Percentiles rank a stretch among this genome's conserved stretches.
Conservation (phyloP, 192 early-diverging fungal species). For the Gamsiella multidivaricata region DNA sequence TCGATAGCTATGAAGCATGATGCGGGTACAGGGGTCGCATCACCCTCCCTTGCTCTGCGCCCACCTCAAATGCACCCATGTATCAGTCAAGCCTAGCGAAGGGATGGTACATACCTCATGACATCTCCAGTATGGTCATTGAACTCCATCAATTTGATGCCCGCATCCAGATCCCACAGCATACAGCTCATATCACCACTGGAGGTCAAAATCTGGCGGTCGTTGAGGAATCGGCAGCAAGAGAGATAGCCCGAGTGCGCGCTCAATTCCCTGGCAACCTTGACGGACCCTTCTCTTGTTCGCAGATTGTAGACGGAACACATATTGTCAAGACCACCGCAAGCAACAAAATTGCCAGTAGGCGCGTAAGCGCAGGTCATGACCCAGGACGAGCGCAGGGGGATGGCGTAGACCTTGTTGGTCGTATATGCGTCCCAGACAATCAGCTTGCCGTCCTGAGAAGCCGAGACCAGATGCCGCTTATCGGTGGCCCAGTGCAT, state of each 20-base stretch:
- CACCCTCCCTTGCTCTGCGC: no score
- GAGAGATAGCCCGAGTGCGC: constrained; percentile 98
- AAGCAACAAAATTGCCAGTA: constrained; percentile 97
- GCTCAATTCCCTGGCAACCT: constrained; percentile 92
- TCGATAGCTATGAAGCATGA: no score
- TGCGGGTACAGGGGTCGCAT: no score
- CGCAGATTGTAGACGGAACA: constrained; percentile 99
- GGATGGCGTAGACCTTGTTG: constrained; percentile 99
- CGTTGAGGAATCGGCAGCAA: constrained; percentile 97
- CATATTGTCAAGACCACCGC: constrained; percentile 99
- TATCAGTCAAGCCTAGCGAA: no score
- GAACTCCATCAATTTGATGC: constrained; percentile 97
- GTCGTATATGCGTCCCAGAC: constrained; percentile 99
- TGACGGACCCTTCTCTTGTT: constrained; percentile 92
- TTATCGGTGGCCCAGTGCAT: constrained; percentile 99
- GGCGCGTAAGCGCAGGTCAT: constrained; percentile 99
- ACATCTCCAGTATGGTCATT: constrained; percentile 99
- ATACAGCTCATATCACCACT: constrained; percentile 99
- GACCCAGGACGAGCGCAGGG: constrained; percentile 98
- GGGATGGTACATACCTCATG: constrained; percentile 73
- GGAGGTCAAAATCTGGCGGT: constrained; percentile 95
- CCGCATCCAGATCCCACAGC: constrained; percentile 99
- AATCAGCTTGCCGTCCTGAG: constrained; percentile 99
- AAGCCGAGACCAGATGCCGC: constrained; percentile 96
- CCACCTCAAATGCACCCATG: no score